phyloP scores from a whole-genome alignment of 768 basidiomycete genomes.

The Pulveroboletus frians region DNA sequence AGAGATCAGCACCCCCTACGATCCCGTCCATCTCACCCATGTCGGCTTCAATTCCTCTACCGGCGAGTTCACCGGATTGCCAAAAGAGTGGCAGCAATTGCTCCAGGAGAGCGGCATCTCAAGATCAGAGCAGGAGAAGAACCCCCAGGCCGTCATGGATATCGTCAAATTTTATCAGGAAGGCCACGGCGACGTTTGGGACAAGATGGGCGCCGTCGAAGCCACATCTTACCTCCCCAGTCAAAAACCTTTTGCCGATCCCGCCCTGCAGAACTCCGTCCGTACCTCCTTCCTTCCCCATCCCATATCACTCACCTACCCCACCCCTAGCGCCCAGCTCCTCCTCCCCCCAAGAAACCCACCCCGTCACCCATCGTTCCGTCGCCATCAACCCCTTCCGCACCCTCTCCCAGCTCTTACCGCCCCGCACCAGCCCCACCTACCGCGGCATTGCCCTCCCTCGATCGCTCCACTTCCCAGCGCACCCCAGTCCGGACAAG shows the following conservation, averaged over 20 bases:
- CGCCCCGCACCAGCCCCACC: constrained; percentile 77
- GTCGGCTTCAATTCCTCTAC: constrained; percentile 99
- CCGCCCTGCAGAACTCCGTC: constrained; percentile 54
- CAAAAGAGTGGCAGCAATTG: constrained; percentile 98
- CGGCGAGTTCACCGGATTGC: constrained; percentile 95
- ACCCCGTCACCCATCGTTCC: constrained; percentile 24
- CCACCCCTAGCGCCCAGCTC: constrained; percentile 32
- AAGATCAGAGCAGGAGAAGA: constrained; percentile 90
- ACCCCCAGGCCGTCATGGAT: constrained; percentile 96
- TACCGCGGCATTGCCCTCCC: constrained; percentile 52
- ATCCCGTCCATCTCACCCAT: constrained; percentile 98
- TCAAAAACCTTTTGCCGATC: constrained; percentile 37
- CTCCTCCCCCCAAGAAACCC: constrained; percentile 41
- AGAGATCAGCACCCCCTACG: constrained; percentile 97
- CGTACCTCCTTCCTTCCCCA: constrained; percentile 17
- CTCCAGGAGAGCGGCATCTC: constrained; percentile 95
- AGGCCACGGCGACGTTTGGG: constrained; percentile 75
- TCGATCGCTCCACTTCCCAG: constrained; percentile 87
- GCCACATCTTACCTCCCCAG: constrained; percentile 15
- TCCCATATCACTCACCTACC: constrained; percentile 1
- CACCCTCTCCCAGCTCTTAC: constrained; percentile 44
- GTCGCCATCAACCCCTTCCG: constrained; percentile 28
- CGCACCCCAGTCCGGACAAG: constrained; percentile 56
- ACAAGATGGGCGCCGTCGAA: constrained; percentile 69
- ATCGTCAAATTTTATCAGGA: constrained; percentile 99